Conservation (phyloP, 177 flowering plant genomes). For the Tripterygium wilfordii region DNA sequence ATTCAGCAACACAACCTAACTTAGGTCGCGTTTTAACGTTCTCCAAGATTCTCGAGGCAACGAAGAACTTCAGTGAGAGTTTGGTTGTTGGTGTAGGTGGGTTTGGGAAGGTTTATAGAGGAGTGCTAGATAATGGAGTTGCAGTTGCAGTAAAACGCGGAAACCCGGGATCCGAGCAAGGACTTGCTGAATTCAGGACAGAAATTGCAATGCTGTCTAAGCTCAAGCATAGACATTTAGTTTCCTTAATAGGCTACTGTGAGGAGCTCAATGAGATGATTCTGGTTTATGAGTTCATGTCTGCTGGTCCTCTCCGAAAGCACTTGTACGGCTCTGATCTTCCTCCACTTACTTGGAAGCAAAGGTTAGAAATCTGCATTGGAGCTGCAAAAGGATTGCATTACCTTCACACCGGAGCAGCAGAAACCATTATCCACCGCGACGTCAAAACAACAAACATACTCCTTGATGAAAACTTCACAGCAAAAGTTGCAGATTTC, state of each 20-base stretch:
- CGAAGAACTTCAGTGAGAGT: constrained; percentile 42
- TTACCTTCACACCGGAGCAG: constrained; percentile 63
- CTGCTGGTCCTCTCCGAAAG: constrained; percentile 50
- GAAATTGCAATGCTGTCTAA: constrained; percentile 54
- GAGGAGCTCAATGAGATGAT: constrained; percentile 57
- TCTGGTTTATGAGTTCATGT: constrained; percentile 59
- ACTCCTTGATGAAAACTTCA: constrained; percentile 46
- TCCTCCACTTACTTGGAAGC: constrained; percentile 48
- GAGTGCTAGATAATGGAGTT: constrained; percentile 41
- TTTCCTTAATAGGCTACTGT: constrained; percentile 56
- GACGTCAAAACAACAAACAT: constrained; percentile 57
- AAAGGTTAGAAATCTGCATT: constrained; percentile 54
- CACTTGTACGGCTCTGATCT: constrained; percentile 47
- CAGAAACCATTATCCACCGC: constrained; percentile 50
- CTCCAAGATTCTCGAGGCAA: constrained; percentile 46
- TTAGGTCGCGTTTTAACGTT: constrained; percentile 34
- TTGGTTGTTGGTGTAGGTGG: constrained; percentile 53
- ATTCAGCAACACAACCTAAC: constrained; percentile 30
- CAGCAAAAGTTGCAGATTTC: constrained; percentile 54
- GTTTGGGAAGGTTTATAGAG: constrained; percentile 51
- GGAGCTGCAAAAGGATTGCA: constrained; percentile 66
- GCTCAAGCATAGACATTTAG: constrained; percentile 52
- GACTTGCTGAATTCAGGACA: constrained; percentile 46
- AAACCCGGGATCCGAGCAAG: constrained; percentile 50
- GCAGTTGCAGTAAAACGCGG: constrained; percentile 56